These are phyloP conservation scores for Colletotrichum sp. DNA, from an alignment of 2,329 filamentous ascomycete species.

Conservation along the genomic window DNA sequence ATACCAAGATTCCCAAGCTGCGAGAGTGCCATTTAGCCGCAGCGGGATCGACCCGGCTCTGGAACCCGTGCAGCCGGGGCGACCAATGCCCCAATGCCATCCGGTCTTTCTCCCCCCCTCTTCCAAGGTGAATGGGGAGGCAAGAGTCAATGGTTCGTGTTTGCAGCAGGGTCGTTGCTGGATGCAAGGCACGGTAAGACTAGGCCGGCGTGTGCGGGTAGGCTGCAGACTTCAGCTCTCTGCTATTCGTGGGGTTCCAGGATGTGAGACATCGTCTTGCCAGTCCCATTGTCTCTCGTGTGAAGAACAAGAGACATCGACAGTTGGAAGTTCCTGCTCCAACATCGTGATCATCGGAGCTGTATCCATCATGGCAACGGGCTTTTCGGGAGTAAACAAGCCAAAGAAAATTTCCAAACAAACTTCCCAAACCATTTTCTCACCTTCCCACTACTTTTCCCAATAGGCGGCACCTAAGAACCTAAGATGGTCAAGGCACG, in stretches of 20 bases:
- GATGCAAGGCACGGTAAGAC: conserved; percentile 2
- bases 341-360: not conserved
- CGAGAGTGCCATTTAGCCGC: not conserved
- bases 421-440: conserved; percentile 1
- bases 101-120: not conserved
- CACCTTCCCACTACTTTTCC: not conserved
- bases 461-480: not conserved
- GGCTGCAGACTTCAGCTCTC: not conserved
- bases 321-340: not conserved
- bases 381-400: conserved; percentile 1
- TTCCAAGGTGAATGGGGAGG: not conserved
- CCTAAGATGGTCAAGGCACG: conserved; percentile 17
- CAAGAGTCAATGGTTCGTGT: not conserved
- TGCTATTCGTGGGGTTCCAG: not conserved
- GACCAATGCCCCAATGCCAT: conserved; percentile 6
- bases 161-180: not conserved
- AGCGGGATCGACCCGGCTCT: conserved; percentile 14
- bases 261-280: not conserved
- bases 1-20: not conserved
- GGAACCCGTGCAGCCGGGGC: conserved; percentile 1
- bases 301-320: not conserved
- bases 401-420: conserved; percentile 1
- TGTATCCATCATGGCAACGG: not conserved
- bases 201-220: not conserved
- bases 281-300: not conserved